Evolutionary conservation across 23 red algal genomes (phyloP).

Genomic region (Cyanidiococcus yangmingshanensis): DNA sequence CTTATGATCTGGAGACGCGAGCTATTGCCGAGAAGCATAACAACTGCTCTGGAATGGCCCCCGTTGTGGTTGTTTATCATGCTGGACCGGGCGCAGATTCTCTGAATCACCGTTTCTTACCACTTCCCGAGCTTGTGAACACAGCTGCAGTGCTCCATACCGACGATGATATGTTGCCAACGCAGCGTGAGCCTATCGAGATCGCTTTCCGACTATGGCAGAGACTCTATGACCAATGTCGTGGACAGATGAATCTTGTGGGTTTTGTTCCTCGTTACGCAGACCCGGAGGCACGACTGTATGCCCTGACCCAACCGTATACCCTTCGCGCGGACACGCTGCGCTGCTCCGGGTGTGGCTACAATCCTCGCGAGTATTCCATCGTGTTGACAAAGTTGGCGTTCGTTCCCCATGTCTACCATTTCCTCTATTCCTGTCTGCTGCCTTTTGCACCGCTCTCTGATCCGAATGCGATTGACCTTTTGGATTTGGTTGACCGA

Average conservation of each 20-base stretch:
- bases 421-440: background rate
- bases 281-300: background rate
- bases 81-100: background rate
- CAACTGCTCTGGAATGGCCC: background rate
- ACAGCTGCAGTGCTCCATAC: background rate
- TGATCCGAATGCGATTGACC: background rate
- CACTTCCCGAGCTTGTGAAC: background rate
- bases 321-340: background rate
- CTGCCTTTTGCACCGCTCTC: background rate
- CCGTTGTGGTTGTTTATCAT: background rate
- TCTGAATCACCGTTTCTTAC: background rate
- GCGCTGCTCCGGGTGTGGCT: background rate
- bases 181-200: background rate
- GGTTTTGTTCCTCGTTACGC: background rate
- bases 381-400: background rate
- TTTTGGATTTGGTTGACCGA: background rate
- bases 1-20: background rate
- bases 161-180: background rate
- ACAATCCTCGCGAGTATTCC: background rate
- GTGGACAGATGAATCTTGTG: background rate
- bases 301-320: background rate
- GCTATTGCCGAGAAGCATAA: background rate
- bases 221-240: background rate
- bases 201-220: background rate
- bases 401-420: background rate